Percentiles rank a stretch among this genome's conserved stretches.
Evolutionary conservation across 2,329 filamentous ascomycete species (phyloP).

Genomic region (Metarhizium guizhouense): DNA sequence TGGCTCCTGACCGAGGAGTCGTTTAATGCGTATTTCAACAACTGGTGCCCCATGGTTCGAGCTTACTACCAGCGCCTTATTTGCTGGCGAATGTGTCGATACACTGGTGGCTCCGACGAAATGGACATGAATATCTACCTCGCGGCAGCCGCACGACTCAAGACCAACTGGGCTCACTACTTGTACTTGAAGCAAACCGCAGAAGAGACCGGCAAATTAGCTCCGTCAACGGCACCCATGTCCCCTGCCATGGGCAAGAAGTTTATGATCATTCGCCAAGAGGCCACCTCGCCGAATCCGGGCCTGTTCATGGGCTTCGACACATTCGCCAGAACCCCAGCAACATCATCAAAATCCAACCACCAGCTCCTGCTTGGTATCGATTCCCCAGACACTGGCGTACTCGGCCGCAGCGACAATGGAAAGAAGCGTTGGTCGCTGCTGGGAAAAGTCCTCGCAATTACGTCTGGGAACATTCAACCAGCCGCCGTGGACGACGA

Average conservation of each 20-base stretch:
- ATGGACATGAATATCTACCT: slow-evolving; percentile 64
- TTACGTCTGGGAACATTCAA: slow-evolving; percentile 16
- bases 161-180: slow-evolving; percentile 70
- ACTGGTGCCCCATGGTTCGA: slow-evolving; percentile 93
- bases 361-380: slow-evolving; percentile 14
- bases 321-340: slow-evolving; percentile 25
- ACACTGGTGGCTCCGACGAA: slow-evolving; percentile 55
- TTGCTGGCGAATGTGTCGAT: slow-evolving; percentile 81
- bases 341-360: slow-evolving; percentile 2
- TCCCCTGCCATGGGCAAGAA: slow-evolving; percentile 76
- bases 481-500: background rate
- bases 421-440: slow-evolving; percentile 54
- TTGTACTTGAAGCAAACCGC: slow-evolving; percentile 63
- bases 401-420: slow-evolving; percentile 25
- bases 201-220: slow-evolving; percentile 42
- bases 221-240: slow-evolving; percentile 71
- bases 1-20: slow-evolving; percentile 68
- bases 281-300: slow-evolving; percentile 41
- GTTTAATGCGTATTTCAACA: slow-evolving; percentile 78
- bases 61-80: slow-evolving; percentile 86
- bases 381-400: slow-evolving; percentile 16
- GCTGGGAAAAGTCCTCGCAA: slow-evolving; percentile 52
- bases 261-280: slow-evolving; percentile 82
- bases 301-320: slow-evolving; percentile 44
- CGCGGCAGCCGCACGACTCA: slow-evolving; percentile 57